These are phyloP conservation scores for Nicotiana attenuata DNA, from an alignment of 257 asterid species.

Conservation along the genomic window DNA sequence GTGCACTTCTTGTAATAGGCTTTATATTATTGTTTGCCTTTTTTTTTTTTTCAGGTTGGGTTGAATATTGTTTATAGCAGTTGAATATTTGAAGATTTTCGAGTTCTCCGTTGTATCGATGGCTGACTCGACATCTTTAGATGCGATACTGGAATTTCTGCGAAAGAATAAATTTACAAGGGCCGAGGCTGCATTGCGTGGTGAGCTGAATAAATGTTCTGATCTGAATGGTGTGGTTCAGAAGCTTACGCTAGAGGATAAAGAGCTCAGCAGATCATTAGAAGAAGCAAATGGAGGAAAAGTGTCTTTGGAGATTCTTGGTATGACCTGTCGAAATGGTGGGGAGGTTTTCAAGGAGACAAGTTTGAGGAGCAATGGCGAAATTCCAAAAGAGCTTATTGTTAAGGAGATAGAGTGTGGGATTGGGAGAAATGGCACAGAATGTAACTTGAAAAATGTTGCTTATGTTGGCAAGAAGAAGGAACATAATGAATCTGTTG, in stretches of 20 bases:
- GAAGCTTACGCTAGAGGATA: constrained; percentile 10
- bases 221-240: constrained; percentile 15
- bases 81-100: not conserved
- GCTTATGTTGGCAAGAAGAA: constrained; percentile 12
- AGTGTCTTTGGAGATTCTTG: not conserved
- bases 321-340: not conserved
- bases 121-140: constrained; percentile 22
- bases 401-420: constrained; percentile 21
- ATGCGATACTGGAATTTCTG: constrained; percentile 22
- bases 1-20: constrained; percentile 1
- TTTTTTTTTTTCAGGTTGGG: not conserved
- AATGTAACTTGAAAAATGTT: constrained; percentile 15
- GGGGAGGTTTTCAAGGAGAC: constrained; percentile 7
- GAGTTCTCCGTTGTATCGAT: not conserved
- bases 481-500: constrained; percentile 11
- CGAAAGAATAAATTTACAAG: constrained; percentile 16
- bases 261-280: not conserved
- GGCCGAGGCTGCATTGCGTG: constrained; percentile 25
- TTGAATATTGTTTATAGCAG: not conserved
- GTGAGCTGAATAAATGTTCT: constrained; percentile 13
- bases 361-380: constrained; percentile 17
- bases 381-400: constrained; percentile 23
- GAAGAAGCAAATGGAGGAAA: constrained; percentile 16
- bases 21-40: not conserved
- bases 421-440: constrained; percentile 16